Conservation (phyloP, 306 rosid genomes). For the Prunus armeniaca region DNA sequence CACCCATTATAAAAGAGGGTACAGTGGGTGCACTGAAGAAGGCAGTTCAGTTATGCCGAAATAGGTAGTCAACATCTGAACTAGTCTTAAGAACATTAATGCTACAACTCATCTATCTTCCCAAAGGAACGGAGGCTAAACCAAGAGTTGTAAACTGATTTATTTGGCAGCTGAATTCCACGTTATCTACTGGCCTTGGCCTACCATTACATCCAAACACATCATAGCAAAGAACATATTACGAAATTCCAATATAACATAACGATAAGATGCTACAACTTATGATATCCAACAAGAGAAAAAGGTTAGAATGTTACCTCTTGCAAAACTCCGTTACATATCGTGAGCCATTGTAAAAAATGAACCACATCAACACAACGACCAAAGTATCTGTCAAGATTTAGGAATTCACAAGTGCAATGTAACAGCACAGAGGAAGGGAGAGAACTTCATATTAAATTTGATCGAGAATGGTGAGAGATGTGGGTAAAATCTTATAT, state of each 20-base stretch:
- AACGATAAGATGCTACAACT: background rate
- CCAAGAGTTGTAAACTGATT: background rate
- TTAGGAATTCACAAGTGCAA: constrained; percentile 44
- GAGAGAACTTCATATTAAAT: background rate
- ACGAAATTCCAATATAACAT: background rate
- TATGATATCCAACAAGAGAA: background rate
- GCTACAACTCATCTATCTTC: background rate
- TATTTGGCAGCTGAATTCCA: background rate
- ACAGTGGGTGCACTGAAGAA: background rate
- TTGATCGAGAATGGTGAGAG: background rate
- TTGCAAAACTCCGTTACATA: constrained; percentile 44
- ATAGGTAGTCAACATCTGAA: background rate
- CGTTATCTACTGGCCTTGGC: background rate
- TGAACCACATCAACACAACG: constrained; percentile 71
- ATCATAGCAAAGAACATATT: background rate
- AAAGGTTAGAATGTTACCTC: constrained; percentile 44
- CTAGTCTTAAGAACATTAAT: background rate
- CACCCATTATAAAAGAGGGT: background rate
- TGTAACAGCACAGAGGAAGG: background rate
- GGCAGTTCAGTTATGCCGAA: background rate
- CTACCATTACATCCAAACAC: background rate
- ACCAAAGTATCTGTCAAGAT: constrained; percentile 56
- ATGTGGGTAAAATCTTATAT: background rate
- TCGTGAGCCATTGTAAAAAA: constrained; percentile 52
- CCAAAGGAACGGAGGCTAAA: background rate